A percentile compares a stretch with the other conserved stretches of the same genome.
Conservation (phyloP, 139 green algal genomes). For the Haematococcus sp. region DNA sequence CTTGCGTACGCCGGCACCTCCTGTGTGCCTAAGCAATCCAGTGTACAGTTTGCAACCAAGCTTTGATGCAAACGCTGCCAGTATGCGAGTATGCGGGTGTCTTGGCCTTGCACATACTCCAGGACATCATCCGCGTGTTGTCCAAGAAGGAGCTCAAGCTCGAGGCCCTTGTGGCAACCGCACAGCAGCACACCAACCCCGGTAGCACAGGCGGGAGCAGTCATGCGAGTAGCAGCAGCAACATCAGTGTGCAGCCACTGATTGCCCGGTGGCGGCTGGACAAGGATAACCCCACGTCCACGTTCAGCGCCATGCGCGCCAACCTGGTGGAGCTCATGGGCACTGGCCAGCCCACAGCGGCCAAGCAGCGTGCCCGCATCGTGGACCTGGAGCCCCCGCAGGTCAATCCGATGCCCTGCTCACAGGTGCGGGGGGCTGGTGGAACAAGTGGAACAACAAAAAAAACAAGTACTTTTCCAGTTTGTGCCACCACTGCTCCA, state of each 20-base stretch:
- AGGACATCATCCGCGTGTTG: slow-evolving; percentile 36
- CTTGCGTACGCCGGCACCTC: no score
- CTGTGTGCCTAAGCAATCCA: no score
- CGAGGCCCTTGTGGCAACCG: slow-evolving; percentile 3
- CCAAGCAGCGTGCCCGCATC: slow-evolving; percentile 53
- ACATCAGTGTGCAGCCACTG: neutral
- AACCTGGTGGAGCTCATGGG: slow-evolving; percentile 46
- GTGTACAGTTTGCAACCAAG: no score
- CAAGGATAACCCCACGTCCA: slow-evolving; percentile 59
- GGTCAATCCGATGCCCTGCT: neutral
- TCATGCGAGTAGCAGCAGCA: neutral
- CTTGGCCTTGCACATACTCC: slow-evolving; percentile 5
- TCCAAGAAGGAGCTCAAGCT: slow-evolving; percentile 8
- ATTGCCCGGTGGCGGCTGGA: slow-evolving; percentile 71
- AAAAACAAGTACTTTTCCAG: no score
- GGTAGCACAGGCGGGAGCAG: no score
- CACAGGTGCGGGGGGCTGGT: slow-evolving; percentile 1
- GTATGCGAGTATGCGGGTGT: no score
- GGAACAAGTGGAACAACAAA: neutral
- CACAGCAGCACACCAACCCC: slow-evolving; percentile 10
- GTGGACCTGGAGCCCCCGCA: slow-evolving; percentile 53
- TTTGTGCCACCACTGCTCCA: no score
- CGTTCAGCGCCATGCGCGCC: slow-evolving; percentile 49
- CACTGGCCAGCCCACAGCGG: neutral
- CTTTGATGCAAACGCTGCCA: no score